Percentiles rank a stretch among this genome's conserved stretches.
phyloP scores from a whole-genome alignment of 2,329 filamentous ascomycete species.

The Exophiala oligosperma region DNA sequence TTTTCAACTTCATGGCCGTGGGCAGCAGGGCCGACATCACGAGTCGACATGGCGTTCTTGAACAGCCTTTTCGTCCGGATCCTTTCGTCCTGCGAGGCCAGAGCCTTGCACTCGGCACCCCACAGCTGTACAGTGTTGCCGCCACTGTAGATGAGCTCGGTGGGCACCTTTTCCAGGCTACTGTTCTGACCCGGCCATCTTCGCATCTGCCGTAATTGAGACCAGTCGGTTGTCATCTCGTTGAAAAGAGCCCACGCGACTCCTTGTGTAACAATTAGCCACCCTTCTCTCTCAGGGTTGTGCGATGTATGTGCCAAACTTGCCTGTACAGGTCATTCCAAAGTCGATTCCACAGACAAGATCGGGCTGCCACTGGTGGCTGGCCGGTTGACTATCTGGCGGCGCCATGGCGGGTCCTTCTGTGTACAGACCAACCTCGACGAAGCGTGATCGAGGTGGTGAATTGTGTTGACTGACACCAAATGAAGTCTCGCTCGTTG shows the following conservation, averaged over 20 bases:
- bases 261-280: not conserved
- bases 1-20: not conserved
- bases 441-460: not conserved
- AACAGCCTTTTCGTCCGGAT: not conserved
- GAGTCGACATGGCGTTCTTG: not conserved
- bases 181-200: not conserved
- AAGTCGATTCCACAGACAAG: not conserved
- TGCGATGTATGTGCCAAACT: not conserved
- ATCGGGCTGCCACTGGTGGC: not conserved
- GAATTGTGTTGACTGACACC: not conserved
- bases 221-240: not conserved
- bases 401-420: not conserved
- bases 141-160: not conserved
- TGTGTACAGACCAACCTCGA: not conserved
- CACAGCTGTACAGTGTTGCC: not conserved
- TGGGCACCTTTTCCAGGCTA: not conserved
- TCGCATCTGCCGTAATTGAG: not conserved
- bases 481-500: not conserved
- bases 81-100: not conserved
- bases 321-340: not conserved
- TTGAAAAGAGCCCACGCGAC: not conserved
- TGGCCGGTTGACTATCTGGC: not conserved
- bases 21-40: not conserved
- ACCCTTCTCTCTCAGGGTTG: not conserved
- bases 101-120: not conserved